Conservation (phyloP, 352 stramenopile species). For the Aphanomyces astaci region DNA sequence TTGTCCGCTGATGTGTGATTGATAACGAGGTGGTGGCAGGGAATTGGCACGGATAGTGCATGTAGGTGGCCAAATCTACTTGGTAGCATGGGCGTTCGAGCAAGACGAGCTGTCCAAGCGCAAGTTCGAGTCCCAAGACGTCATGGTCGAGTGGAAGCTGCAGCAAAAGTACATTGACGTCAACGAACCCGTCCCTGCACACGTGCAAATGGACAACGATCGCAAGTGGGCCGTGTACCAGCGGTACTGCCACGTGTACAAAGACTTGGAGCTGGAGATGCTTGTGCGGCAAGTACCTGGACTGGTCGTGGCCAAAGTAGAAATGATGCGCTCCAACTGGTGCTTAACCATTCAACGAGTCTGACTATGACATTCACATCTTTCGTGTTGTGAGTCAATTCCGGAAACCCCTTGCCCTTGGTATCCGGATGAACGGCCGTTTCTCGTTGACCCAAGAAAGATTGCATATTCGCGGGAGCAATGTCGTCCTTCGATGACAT, state of each 20-base stretch:
- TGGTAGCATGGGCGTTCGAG: constrained; percentile 79
- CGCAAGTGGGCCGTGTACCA: constrained; percentile 75
- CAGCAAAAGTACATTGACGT: constrained; percentile 60
- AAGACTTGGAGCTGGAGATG: constrained; percentile 54
- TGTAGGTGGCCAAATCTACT: constrained; percentile 44
- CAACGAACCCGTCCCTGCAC: constrained; percentile 16
- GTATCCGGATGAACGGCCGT: constrained; percentile 17
- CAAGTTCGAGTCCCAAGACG: constrained; percentile 65
- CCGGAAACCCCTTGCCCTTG: background rate
- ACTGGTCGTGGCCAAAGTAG: constrained; percentile 45
- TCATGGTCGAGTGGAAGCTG: constrained; percentile 81
- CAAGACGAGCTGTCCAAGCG: constrained; percentile 71
- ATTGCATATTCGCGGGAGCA: background rate
- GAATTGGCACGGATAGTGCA: constrained; percentile 59
- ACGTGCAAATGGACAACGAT: constrained; percentile 36
- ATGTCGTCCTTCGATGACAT: constrained; percentile 54
- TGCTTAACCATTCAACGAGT: constrained; percentile 42
- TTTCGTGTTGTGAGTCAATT: background rate
- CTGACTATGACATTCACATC: background rate
- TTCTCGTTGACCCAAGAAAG: background rate
- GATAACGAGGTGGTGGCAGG: constrained; percentile 24
- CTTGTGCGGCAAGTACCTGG: constrained; percentile 48
- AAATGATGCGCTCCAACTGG: constrained; percentile 79
- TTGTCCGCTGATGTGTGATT: too few species aligned
- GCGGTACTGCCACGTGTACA: constrained; percentile 79